phyloP scores from a whole-genome alignment of 1,284 basidiomycete genomes.

The Peniophora sp. region DNA sequence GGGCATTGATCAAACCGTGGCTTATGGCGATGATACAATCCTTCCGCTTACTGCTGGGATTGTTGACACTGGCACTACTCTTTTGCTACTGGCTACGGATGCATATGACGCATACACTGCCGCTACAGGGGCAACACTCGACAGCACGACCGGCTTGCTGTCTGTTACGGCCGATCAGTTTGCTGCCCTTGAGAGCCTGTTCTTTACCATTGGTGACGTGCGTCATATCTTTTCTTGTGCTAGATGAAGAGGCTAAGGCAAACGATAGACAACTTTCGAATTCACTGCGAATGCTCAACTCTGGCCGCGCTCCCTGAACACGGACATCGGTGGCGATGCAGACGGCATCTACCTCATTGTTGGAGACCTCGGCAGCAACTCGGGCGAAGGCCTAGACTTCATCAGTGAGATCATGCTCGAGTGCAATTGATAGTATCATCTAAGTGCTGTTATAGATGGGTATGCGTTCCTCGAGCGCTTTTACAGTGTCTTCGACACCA shows the following conservation, averaged over 20 bases:
- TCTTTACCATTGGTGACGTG: slow-evolving; percentile 33
- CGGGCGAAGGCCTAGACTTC: slow-evolving; percentile 27
- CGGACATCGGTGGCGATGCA: slow-evolving; percentile 30
- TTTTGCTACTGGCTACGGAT: slow-evolving; percentile 31
- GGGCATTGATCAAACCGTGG: slow-evolving; percentile 55
- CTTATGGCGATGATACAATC: slow-evolving; percentile 42
- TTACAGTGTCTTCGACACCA: slow-evolving; percentile 24
- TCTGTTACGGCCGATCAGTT: slow-evolving; percentile 28
- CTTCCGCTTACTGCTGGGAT: slow-evolving; percentile 46
- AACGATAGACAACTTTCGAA: slow-evolving; percentile 23
- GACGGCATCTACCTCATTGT: slow-evolving; percentile 41
- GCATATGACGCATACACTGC: slow-evolving; percentile 24
- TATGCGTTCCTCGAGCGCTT: slow-evolving; percentile 37
- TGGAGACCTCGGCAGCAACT: slow-evolving; percentile 18
- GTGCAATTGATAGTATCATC: slow-evolving; percentile 9
- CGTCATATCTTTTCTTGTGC: slow-evolving; percentile 11
- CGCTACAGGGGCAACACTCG: slow-evolving; percentile 28
- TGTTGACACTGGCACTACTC: slow-evolving; percentile 49
- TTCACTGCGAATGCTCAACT: slow-evolving; percentile 42
- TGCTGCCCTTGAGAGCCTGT: slow-evolving; percentile 28
- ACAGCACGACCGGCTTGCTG: slow-evolving; percentile 31
- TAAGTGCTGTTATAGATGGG: slow-evolving; percentile 22
- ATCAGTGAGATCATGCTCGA: slow-evolving; percentile 31
- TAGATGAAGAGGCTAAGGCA: not conserved
- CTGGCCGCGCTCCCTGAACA: slow-evolving; percentile 36